Base-by-base conservation (phyloP, 306 rosid species). In the Acacia crassicarpa region DNA sequence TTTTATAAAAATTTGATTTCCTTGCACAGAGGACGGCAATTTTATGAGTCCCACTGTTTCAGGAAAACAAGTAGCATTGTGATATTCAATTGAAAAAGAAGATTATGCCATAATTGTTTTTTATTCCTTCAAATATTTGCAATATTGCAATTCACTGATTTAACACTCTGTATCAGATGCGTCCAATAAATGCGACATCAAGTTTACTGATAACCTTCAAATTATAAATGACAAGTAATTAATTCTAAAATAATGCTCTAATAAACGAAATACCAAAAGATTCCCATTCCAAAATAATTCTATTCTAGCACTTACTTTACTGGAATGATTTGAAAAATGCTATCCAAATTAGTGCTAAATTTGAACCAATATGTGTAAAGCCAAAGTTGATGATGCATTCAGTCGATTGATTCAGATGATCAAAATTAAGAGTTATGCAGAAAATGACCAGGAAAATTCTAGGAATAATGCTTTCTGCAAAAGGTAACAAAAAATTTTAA, bases 361-460 rank as follows among this genome's bases (percentile, higher is more conserved):
- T 74, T 56, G 16, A 75, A 75, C 78, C 69, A 46, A 33, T 48
- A 54, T 20, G 32, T 75, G 49, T 45, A 38, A 25, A 33, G 46
- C 43, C 8, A 11, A 23, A 84, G 76, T 46, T 38, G 8, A 38
- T 58, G 23, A 43, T 51, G 54, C 61, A 75, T 9, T 58, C 7
- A 22, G 67, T 59, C 7, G 69, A 75, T 20, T 59, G 25, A 9
- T 78, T 15, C 63, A 45, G 74, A 46, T 48, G 66, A 83, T 78
- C 80, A 35, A 58, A 74, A 81, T 38, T 74, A 25, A 49, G 41
- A 66, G 11, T 25, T 5, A 75, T 27, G 61, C 53, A 27, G 63
- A 44, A 76, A 82, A 46, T 25, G 76, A 72, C 61, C 49, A 72
- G 9, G 20, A 9, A 79, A 67, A 41, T 67, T 83, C 35, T 48